phyloP scores from a whole-genome alignment of 345 rosid genomes.

The Sonneratia caseolaris region DNA sequence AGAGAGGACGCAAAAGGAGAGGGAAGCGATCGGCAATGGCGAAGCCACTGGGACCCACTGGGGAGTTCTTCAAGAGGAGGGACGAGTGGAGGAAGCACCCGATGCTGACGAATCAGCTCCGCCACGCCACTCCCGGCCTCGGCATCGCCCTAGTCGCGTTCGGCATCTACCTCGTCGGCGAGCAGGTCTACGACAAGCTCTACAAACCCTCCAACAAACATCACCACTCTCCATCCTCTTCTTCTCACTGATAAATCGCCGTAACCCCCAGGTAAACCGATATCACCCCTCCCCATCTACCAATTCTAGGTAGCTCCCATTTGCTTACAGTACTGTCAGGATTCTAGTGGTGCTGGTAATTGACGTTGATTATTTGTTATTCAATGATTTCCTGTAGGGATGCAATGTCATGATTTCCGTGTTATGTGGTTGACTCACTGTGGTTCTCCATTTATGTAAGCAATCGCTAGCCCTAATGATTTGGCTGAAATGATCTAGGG shows the following conservation, averaged over 20 bases:
- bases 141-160: constrained; percentile 89
- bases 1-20: not conserved
- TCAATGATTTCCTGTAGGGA: not conserved
- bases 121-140: constrained; percentile 79
- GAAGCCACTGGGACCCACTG: constrained; percentile 67
- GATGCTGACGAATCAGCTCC: constrained; percentile 66
- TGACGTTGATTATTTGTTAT: not conserved
- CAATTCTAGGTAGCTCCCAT: not conserved
- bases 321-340: not conserved
- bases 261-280: not conserved
- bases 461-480: not conserved
- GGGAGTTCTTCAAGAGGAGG: constrained; percentile 87
- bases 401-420: not conserved
- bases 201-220: constrained; percentile 46
- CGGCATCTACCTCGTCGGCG: constrained; percentile 74
- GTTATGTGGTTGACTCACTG: not conserved
- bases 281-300: not conserved
- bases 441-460: not conserved
- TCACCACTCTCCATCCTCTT: constrained; percentile 17
- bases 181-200: constrained; percentile 68
- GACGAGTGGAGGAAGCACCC: constrained; percentile 97
- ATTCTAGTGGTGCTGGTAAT: not conserved
- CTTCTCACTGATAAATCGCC: constrained; percentile 16
- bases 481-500: not conserved
- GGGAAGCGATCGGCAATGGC: constrained; percentile 24